phyloP scores from a whole-genome alignment of 2,329 filamentous ascomycete genomes.

The Dactylonectria macrodidyma region DNA sequence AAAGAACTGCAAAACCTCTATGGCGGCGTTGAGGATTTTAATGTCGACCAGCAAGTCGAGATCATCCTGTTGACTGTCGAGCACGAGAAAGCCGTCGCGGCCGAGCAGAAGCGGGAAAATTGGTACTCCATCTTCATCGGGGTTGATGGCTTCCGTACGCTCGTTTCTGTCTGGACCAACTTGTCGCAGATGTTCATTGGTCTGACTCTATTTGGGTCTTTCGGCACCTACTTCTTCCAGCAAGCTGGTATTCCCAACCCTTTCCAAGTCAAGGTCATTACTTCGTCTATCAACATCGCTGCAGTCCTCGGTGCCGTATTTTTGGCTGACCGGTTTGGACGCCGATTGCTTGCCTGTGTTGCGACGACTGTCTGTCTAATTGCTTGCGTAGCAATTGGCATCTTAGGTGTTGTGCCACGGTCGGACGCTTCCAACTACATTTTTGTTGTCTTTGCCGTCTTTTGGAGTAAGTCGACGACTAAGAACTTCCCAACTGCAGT shows the following conservation, averaged over 20 bases:
- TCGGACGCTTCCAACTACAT: not conserved
- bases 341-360: constrained; percentile 1
- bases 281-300: constrained; percentile 31
- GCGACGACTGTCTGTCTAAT: constrained; percentile 8
- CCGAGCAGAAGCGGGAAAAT: constrained; percentile 42
- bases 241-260: constrained; percentile 46
- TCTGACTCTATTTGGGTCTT: constrained; percentile 58
- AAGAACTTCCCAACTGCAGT: no score
- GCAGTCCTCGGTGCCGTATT: constrained; percentile 21
- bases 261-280: constrained; percentile 36
- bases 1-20: constrained; percentile 37
- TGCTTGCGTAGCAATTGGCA: constrained; percentile 3
- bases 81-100: constrained; percentile 44
- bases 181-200: constrained; percentile 38
- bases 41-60: constrained; percentile 49
- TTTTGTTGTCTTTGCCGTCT: constrained; percentile 4
- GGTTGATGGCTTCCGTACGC: constrained; percentile 43
- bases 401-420: constrained; percentile 6
- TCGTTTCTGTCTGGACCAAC: constrained; percentile 49
- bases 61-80: constrained; percentile 40
- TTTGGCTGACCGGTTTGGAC: constrained; percentile 1
- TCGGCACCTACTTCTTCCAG: constrained; percentile 63
- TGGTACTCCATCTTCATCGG: constrained; percentile 34
- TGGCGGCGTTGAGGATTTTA: constrained; percentile 45
- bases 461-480: constrained; percentile 16